Conservation (phyloP, 495 filamentous ascomycete species). For the Tuber indicum region DNA sequence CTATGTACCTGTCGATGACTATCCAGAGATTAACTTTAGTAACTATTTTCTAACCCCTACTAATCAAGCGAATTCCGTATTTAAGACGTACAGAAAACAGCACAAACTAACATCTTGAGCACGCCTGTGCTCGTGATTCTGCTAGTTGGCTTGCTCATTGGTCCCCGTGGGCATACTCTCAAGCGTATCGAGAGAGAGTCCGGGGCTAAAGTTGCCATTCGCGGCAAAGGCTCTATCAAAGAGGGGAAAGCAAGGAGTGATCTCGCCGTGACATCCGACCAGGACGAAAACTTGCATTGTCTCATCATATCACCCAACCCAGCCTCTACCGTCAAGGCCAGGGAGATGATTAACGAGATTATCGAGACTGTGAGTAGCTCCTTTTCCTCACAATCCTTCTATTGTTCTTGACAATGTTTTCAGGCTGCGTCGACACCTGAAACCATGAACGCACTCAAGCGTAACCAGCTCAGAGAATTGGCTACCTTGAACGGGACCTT, state of each 20-base stretch:
- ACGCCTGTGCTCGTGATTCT: constrained; percentile 44
- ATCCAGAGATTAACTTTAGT: constrained; percentile 99
- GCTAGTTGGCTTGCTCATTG: constrained; percentile 81
- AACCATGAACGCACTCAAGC: constrained; percentile 72
- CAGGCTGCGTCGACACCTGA: constrained; percentile 75
- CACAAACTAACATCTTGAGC: neutral
- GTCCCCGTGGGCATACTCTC: constrained; percentile 74
- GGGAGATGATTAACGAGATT: constrained; percentile 70
- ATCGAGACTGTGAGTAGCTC: constrained; percentile 62
- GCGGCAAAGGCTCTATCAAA: constrained; percentile 78
- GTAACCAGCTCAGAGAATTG: constrained; percentile 72
- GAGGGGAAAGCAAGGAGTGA: constrained; percentile 77
- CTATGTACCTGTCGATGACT: constrained; percentile 67
- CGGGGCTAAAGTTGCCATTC: constrained; percentile 72
- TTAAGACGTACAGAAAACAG: neutral
- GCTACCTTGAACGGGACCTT: constrained; percentile 76
- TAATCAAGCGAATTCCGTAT: constrained; percentile 41
- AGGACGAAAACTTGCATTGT: constrained; percentile 77
- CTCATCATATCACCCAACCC: constrained; percentile 78
- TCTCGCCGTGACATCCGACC: constrained; percentile 73
- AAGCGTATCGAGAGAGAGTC: constrained; percentile 80
- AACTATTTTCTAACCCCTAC: constrained; percentile 79
- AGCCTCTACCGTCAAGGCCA: constrained; percentile 75
- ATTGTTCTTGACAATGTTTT: constrained; percentile 1
- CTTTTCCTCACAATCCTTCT: neutral